Base-by-base conservation (phyloP, 768 basidiomycete species). In the Hericium erinaceus region DNA sequence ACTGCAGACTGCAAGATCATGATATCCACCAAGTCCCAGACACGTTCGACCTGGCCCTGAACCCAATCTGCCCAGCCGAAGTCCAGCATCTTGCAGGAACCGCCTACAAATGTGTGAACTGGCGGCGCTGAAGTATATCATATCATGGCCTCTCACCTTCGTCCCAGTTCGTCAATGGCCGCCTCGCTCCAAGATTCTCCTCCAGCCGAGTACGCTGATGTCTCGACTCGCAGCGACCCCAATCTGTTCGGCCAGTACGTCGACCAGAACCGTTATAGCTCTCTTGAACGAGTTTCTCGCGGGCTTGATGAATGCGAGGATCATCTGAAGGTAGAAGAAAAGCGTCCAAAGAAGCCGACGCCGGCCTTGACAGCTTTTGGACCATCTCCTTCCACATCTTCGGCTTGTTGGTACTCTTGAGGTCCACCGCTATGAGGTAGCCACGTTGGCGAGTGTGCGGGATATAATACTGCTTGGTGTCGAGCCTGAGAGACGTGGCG, bases 11-110 rank as follows among this genome's bases (percentile, higher is more conserved):
- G 87, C 51, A 98, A 77, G 28, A 87, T 76, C 67, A 80, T 88
- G 62, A 97, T 95, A 65, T 98, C 95, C 85, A 95, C 87, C 62
- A 98, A 71, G 69, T 98, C 95, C 85, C 92, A 89, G 4, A 98
- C 95, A 37, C 95, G 84, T 66, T 97, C 92, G 18, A 97, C 94
- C 69, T 97, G 94, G 12, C 82, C 81, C n/a, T 83, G 73, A 24
- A 85, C 91, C 95, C 95, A 98, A 67, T 97, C 93, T 58, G 84
- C 82, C 95, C 95, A 98, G 33, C 87, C 87, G 64, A 89, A 92
- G 64, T 95, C 93, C 0, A 85, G 86, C 55, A 95, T 72, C 67
- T 87, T 92, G 66, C 90, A 93, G 61, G 79, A 84, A 10, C 89
- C 92, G 68, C 85, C 90, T 89, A 55, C 7, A 56, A 38, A n/a